A percentile compares a stretch with the other conserved stretches of the same genome.
Conservation (phyloP, 176 grass and related monocot species). For the Rhipidocladum racemiflorum region DNA sequence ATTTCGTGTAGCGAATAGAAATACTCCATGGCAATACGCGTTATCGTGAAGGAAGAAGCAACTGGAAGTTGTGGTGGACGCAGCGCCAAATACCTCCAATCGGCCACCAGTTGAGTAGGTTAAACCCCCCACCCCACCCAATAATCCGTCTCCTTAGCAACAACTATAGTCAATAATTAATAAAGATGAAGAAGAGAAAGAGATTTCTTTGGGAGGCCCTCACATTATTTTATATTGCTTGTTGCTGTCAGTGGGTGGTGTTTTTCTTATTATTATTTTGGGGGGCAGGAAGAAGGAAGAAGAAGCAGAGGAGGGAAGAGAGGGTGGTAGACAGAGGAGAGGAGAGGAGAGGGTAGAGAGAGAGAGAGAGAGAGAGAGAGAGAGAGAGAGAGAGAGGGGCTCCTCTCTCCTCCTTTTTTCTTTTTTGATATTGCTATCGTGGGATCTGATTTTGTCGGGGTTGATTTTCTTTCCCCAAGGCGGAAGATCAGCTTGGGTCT, state of each 20-base stretch:
- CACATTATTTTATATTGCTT: slow-evolving; percentile 35
- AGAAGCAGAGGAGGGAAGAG: background rate
- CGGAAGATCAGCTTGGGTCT: slow-evolving; percentile 48
- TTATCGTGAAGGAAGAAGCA: slow-evolving; percentile 38
- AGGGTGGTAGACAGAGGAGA: background rate
- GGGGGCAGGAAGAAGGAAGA: background rate
- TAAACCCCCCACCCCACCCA: slow-evolving; percentile 43
- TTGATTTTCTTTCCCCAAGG: slow-evolving; percentile 39
- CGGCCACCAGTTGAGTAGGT: slow-evolving; percentile 23
- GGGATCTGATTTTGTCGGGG: slow-evolving; percentile 51
- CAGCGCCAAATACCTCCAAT: slow-evolving; percentile 32
- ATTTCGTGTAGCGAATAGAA: slow-evolving; percentile 23
- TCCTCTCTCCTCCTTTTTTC: slow-evolving; percentile 17
- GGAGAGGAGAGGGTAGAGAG: background rate
- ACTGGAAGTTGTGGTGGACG: slow-evolving; percentile 40
- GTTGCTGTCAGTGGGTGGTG: slow-evolving; percentile 42
- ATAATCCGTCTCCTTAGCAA: slow-evolving; percentile 31
- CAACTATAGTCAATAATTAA: background rate
- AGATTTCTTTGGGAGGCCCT: slow-evolving; percentile 5
- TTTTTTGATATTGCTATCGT: slow-evolving; percentile 41
- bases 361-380: background rate
- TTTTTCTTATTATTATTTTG: slow-evolving; percentile 5
- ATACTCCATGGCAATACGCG: slow-evolving; percentile 22
- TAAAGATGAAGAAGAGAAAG: background rate
- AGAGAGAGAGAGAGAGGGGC: background rate